These are phyloP conservation scores for Cryptococcus amylolentus DNA, from an alignment of 1,284 basidiomycete species.

Conservation along the genomic window DNA sequence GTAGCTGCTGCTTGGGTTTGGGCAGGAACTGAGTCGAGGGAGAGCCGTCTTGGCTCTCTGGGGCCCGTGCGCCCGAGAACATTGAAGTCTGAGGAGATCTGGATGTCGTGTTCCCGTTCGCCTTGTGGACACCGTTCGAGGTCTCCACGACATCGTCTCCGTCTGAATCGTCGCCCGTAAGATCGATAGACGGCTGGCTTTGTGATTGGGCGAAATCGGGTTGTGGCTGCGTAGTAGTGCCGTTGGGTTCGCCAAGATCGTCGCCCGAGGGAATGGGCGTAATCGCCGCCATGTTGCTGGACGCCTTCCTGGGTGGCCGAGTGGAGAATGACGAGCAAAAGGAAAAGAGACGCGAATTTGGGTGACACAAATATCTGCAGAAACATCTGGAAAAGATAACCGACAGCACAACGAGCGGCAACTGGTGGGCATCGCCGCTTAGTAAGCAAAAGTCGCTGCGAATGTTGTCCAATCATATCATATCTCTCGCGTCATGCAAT, in stretches of 20 bases:
- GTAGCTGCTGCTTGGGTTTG: too few species aligned
- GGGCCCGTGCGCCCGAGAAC: too few species aligned
- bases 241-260: not conserved
- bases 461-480: not conserved
- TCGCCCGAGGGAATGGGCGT: not conserved
- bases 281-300: not conserved
- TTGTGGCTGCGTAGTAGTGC: not conserved
- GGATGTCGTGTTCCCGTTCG: too few species aligned
- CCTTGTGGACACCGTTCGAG: too few species aligned
- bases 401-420: not conserved
- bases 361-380: not conserved
- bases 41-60: too few species aligned
- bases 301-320: not conserved
- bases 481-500: not conserved
- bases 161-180: conserved; percentile 20
- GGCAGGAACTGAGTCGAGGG: too few species aligned
- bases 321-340: not conserved
- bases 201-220: not conserved
- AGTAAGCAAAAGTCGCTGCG: conserved; percentile 4
- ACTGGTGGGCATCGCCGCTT: conserved; percentile 5
- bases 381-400: not conserved
- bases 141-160: conserved; percentile 2
- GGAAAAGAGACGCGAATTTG: not conserved
- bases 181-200: conserved; percentile 19
- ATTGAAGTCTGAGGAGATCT: too few species aligned